Percentiles rank a stretch among this genome's conserved stretches.
Conservation (phyloP, 495 filamentous ascomycete species). For the Delitschia confertaspora region DNA sequence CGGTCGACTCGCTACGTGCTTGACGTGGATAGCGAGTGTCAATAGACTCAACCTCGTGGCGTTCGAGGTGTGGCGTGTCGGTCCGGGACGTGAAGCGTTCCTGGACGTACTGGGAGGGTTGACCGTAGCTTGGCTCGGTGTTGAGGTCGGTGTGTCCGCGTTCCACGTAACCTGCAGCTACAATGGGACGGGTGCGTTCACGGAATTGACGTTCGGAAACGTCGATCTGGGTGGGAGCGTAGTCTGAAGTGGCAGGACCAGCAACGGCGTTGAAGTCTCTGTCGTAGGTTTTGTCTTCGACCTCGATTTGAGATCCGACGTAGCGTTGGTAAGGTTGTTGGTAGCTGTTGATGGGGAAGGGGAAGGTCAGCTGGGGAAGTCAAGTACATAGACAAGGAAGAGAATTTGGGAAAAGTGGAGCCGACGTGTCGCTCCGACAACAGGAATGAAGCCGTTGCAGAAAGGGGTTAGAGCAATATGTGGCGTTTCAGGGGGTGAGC, state of each 20-base stretch:
- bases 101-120: conserved; percentile 16
- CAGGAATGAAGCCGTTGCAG: conserved; percentile 25
- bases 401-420: conserved; percentile 26
- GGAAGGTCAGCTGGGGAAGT: conserved; percentile 34
- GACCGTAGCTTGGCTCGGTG: conserved; percentile 20
- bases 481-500: too few relatives aligned
- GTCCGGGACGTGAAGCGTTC: conserved; percentile 16
- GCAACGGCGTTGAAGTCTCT: conserved; percentile 38
- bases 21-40: conserved; percentile 34
- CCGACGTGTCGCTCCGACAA: conserved; percentile 27
- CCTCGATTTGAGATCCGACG: conserved; percentile 53
- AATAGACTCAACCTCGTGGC: conserved; percentile 17
- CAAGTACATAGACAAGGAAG: too few relatives aligned
- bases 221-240: conserved; percentile 58
- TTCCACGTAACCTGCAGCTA: conserved; percentile 51
- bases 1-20: conserved; percentile 32
- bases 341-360: conserved; percentile 47
- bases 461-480: conserved; percentile 1
- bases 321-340: conserved; percentile 46
- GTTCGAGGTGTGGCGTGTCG: conserved; percentile 8
- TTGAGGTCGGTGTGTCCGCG: conserved; percentile 29
- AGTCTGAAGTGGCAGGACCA: conserved; percentile 38
- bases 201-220: conserved; percentile 79
- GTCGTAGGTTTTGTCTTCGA: conserved; percentile 50
- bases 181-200: conserved; percentile 63